Evolutionary conservation across 306 rosid species (phyloP), one percentile per base, ranked within the genome.

Genomic region (Pyrus communis): DNA sequence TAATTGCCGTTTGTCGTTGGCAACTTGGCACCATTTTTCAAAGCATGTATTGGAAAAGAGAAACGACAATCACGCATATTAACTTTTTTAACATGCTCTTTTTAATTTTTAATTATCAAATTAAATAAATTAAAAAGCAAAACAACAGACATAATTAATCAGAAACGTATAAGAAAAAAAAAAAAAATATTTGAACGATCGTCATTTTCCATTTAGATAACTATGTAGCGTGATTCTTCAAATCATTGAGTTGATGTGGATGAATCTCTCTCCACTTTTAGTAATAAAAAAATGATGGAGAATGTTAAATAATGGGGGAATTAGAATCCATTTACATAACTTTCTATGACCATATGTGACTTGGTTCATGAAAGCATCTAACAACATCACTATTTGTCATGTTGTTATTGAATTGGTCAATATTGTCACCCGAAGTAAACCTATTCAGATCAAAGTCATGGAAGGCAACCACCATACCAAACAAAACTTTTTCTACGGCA

Each of bases 361-460:
- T 33, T 78, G 21, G 17, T 25, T 22, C 54, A 27, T 70, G 71
- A 55, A 54, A 64, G 80, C 73, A 70, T 58, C 67, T 4, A 68
- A 35, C 70, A 40, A 23, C 7, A 18, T 71, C 64, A 59, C 17
- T 5, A 23, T 71, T 17, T 64, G 51, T 17, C 49, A 21, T 23
- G 11, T 40, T 25, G 18, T 23, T 22, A n/a, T 73, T 59, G 58
- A 73, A 59, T 73, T 40, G 42, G 77, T 59, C 38, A 33, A 43
- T 11, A 7, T 25, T 4, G 30, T 52, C 8, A 9, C 40, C 62
- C 35, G 1, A 51, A 49, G 8, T 15, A 49, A 49, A 46, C 6
- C 54, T 46, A 14, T 49, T 65, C 40, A 19, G 13, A 71, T 71
- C 75, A 38, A 54, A 57, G 67, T 73, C 68, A 25, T 25, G 43